phyloP scores from a whole-genome alignment of 2,329 filamentous ascomycete genomes.

The Fusarium buharicum region DNA sequence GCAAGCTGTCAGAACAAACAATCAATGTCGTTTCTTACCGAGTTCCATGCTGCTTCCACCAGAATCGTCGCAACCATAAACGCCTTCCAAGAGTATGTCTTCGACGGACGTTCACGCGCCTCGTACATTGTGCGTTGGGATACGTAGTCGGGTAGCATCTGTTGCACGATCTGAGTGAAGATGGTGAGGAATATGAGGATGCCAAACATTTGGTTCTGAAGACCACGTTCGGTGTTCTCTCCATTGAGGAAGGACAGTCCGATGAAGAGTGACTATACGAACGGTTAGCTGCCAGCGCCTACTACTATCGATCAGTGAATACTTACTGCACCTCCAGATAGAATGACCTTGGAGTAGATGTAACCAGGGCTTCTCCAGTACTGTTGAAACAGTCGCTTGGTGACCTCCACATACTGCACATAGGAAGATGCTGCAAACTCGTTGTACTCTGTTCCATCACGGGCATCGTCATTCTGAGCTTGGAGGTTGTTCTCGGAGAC shows the following conservation, averaged over 20 bases:
- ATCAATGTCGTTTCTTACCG: conserved; percentile 55
- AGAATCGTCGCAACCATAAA: conserved; percentile 71
- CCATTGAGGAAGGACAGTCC: conserved; percentile 74
- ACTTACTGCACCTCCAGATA: conserved; percentile 49
- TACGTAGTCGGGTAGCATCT: conserved; percentile 77
- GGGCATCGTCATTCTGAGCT: neutral
- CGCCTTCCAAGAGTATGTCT: conserved; percentile 74
- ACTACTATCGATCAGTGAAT: rapidly evolving
- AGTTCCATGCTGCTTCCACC: conserved; percentile 75
- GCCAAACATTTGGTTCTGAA: conserved; percentile 77
- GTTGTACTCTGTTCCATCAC: conserved; percentile 32
- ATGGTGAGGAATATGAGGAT: conserved; percentile 78
- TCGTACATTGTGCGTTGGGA: conserved; percentile 76
- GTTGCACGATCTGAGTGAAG: conserved; percentile 72
- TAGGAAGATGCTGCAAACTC: conserved; percentile 48
- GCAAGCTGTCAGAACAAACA: rapidly evolving
- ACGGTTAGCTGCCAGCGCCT: neutral
- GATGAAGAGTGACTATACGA: conserved; percentile 64
- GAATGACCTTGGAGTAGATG: conserved; percentile 65
- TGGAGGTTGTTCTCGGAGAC: conserved; percentile 1
- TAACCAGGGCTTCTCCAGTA: conserved; percentile 64
- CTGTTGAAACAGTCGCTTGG: conserved; percentile 51
- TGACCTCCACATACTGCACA: conserved; percentile 50
- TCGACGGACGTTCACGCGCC: conserved; percentile 72
- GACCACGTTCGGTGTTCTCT: conserved; percentile 68